Percentiles rank a stretch among this genome's conserved stretches.
These are phyloP conservation scores for Starmera amethionina DNA, from an alignment of 805 yeast genomes.

Conservation along the genomic window DNA sequence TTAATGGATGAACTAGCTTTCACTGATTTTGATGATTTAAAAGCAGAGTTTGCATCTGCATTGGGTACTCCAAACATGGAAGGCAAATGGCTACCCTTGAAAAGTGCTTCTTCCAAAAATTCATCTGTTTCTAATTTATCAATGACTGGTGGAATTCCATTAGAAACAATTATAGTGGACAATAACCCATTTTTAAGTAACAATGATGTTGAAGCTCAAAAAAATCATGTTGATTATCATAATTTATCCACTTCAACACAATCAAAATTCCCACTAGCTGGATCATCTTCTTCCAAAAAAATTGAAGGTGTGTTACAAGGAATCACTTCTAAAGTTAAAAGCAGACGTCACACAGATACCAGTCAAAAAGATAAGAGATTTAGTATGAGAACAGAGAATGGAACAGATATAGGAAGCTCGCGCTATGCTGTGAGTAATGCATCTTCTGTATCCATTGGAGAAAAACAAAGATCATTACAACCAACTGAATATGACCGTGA, in stretches of 20 bases:
- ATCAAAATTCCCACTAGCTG: neutral
- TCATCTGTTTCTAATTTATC: neutral
- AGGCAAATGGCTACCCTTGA: constrained; percentile 1
- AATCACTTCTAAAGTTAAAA: constrained; percentile 5
- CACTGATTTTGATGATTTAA: neutral
- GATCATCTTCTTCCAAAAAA: neutral
- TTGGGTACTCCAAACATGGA: constrained; percentile 1
- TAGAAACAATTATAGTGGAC: too few relatives aligned
- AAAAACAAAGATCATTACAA: neutral
- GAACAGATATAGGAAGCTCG: too few relatives aligned
- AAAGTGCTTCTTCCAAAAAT: neutral
- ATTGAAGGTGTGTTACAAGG: constrained; percentile 5
- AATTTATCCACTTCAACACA: neutral
- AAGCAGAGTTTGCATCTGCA: constrained; percentile 1
- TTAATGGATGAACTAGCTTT: constrained; percentile 1
- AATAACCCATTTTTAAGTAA: too few relatives aligned
- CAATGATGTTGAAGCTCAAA: too few relatives aligned
- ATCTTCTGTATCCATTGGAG: neutral
- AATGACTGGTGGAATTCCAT: neutral
- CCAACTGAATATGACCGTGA: neutral
- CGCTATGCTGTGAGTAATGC: too few relatives aligned
- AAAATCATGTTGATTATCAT: too few relatives aligned
- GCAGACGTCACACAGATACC: neutral
- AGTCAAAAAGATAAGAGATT: neutral
- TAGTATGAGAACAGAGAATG: too few relatives aligned